These are phyloP conservation scores for Hypoxylon cercidicola DNA, from an alignment of 495 filamentous ascomycete genomes.

Conservation along the genomic window DNA sequence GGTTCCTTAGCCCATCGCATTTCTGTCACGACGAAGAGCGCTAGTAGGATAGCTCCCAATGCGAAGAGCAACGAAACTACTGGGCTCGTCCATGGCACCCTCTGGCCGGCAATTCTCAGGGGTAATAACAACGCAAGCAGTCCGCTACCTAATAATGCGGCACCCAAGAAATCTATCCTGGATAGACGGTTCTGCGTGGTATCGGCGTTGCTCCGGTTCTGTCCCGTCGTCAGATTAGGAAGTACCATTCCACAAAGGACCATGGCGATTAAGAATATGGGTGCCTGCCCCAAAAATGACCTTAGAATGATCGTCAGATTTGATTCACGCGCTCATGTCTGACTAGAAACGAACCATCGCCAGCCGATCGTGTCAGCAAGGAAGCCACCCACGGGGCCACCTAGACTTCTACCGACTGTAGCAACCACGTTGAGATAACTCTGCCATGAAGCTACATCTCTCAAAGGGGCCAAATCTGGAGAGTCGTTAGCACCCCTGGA, in stretches of 20 bases:
- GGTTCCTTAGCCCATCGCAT: conserved; percentile 65
- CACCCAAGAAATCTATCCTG: conserved; percentile 70
- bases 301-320: conserved; percentile 43
- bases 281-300: conserved; percentile 70
- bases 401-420: conserved; percentile 70
- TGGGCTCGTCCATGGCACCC: conserved; percentile 66
- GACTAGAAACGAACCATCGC: conserved; percentile 62
- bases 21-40: conserved; percentile 63
- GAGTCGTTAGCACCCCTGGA: conserved; percentile 41
- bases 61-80: conserved; percentile 51
- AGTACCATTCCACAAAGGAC: conserved; percentile 60
- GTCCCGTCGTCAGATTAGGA: conserved; percentile 33
- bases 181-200: conserved; percentile 44
- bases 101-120: conserved; percentile 68
- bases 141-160: conserved; percentile 58
- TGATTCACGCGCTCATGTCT: neutral
- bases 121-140: conserved; percentile 63
- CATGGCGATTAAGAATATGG: conserved; percentile 64
- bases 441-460: conserved; percentile 74
- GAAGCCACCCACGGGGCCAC: conserved; percentile 72
- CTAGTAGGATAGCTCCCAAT: conserved; percentile 49
- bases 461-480: conserved; percentile 69
- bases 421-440: conserved; percentile 73
- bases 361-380: conserved; percentile 73
- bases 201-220: conserved; percentile 6